Evolutionary conservation across 139 green algal species (phyloP).

Genomic region (Penium margaritaceum): DNA sequence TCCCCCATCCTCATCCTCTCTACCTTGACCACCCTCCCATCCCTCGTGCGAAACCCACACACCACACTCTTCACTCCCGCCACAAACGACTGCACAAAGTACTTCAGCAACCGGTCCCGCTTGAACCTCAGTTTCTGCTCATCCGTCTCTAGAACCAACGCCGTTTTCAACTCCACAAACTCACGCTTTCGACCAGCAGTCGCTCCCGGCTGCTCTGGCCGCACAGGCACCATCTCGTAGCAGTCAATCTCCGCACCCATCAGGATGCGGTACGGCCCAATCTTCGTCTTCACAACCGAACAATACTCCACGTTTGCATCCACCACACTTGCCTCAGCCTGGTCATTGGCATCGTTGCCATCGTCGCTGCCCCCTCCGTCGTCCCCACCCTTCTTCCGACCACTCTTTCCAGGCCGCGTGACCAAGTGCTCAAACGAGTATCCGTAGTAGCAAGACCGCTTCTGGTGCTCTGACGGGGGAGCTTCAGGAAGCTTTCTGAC

Average conservation of each 20-base stretch:
- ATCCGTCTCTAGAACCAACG: not conserved
- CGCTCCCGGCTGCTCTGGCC: not conserved
- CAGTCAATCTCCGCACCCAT: constrained; percentile 45
- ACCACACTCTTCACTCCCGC: constrained; percentile 18
- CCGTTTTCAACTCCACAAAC: constrained; percentile 44
- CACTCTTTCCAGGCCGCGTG: constrained; percentile 7
- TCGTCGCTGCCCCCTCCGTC: not conserved
- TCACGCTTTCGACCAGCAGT: not conserved
- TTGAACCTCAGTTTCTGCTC: constrained; percentile 4
- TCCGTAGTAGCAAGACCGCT: constrained; percentile 22
- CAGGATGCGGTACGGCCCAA: constrained; percentile 35
- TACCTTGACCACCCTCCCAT: constrained; percentile 2
- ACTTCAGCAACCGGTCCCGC: constrained; percentile 25
- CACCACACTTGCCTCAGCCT: not conserved
- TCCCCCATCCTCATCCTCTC: constrained; percentile 16
- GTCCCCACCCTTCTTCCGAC: not conserved
- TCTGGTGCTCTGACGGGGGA: constrained; percentile 14
- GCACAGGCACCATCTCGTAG: constrained; percentile 21
- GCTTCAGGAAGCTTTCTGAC: constrained; percentile 8
- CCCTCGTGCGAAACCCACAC: not conserved
- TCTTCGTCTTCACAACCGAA: constrained; percentile 39
- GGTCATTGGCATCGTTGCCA: too few species aligned
- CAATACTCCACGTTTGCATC: constrained; percentile 43
- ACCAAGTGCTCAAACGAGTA: constrained; percentile 37
- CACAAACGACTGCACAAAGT: constrained; percentile 31